Evolutionary conservation across 257 asterid species (phyloP).

Genomic region (Oldenlandia corymbosa): DNA sequence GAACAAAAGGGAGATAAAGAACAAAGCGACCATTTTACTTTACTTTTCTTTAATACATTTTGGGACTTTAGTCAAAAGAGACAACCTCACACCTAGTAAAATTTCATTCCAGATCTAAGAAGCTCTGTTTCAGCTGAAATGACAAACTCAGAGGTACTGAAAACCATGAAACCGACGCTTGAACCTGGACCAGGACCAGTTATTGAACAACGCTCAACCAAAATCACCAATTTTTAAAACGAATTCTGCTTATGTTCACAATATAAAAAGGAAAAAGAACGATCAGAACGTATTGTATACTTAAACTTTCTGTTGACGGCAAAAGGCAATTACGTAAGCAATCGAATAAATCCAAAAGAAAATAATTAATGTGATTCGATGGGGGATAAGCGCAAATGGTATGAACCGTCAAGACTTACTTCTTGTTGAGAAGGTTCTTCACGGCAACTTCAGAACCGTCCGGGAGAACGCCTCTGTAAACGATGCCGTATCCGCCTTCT

Average conservation of each 20-base stretch:
- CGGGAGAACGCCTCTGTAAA: conserved; percentile 56
- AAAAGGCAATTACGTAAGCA: neutral
- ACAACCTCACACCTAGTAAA: conserved; percentile 16
- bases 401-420: conserved; percentile 32
- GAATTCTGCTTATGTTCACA: neutral
- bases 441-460: conserved; percentile 72
- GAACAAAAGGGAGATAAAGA: conserved; percentile 23
- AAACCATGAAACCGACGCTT: neutral
- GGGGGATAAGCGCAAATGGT: too few relatives aligned
- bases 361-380: too few relatives aligned
- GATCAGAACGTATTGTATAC: neutral
- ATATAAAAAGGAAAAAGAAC: neutral
- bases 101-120: conserved; percentile 47
- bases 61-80: conserved; percentile 24
- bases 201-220: neutral
- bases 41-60: conserved; percentile 11
- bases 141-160: conserved; percentile 16
- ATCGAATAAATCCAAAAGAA: neutral
- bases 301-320: neutral
- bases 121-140: conserved; percentile 25
- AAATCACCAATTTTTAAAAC: neutral
- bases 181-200: conserved; percentile 12
- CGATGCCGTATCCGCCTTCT: conserved; percentile 86
- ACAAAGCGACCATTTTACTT: conserved; percentile 33
- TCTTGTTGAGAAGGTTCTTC: conserved; percentile 70